Base-by-base conservation (phyloP, 345 rosid species). In the Arabis hirsuta region DNA sequence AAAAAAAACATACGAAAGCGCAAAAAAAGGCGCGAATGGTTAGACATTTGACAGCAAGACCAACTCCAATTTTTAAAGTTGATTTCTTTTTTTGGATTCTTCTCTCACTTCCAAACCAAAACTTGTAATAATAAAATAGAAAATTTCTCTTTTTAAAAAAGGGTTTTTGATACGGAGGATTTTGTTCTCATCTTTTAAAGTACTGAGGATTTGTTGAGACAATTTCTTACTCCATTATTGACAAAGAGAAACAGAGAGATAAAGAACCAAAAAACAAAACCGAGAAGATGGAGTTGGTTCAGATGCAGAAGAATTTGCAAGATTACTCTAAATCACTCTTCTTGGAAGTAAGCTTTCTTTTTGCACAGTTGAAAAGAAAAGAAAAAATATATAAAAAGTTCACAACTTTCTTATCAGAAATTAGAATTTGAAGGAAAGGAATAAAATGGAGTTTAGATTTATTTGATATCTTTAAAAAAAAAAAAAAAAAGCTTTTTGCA, bases 241-340 rank as follows among this genome's bases (percentile, higher is more conserved):
- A 16, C n/a, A 67, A 7, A 75, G 56, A 67, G 69, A 61, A 55
- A 61, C 55, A 65, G 51, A 62, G 73, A 44, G 60, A 59, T 27
- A 63, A 64, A 45, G 9, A 34, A 58, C 50, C 14, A 41, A 77
- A 34, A 31, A 12, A 16, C 27, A 26, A 52, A 7, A 38, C 16
- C 55, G 55, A 48, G 55, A 72, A 20, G 57, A 88, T 90, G 98
- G 96, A 93, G 13, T 86, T 82, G 78, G 83, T 71, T 80, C 92
- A 87, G 89, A 84, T 90, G 92, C 97, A 89, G 86, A 85, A 89
- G 72, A 80, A 83, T 55, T 83, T 88, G 80, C 76, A 84, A 44
- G 92, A 89, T 54, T 89, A 86, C 80, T 83, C 86, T 16, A 90
- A 77, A 74, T 85, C 96, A 80, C 84, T 90, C 82, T 90, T 85